Evolutionary conservation across 768 basidiomycete genomes (phyloP).

Genomic region (Lanmaoa pseudosensibilis): DNA sequence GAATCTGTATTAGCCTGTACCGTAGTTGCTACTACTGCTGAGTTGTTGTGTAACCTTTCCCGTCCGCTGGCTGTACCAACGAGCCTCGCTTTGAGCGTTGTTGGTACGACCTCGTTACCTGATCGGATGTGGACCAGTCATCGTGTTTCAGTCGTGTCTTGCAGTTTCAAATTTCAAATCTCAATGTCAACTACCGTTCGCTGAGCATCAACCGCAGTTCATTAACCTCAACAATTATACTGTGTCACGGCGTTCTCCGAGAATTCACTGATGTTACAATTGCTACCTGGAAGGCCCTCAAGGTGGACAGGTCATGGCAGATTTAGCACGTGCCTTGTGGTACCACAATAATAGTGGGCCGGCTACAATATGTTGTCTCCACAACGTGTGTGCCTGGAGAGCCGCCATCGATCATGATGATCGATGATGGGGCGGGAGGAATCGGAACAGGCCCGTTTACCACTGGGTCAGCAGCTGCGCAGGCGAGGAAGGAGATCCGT

Average conservation of each 20-base stretch:
- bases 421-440: slow-evolving; percentile 13
- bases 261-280: not conserved
- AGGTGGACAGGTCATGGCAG: slow-evolving; percentile 1
- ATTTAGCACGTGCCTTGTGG: not conserved
- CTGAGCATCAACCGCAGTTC: not conserved
- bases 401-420: slow-evolving; percentile 11
- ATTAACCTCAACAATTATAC: not conserved
- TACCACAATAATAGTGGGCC: not conserved
- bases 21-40: not conserved
- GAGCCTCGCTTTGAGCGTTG: not conserved
- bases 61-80: not conserved
- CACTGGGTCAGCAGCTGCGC: not conserved
- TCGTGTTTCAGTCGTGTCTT: slow-evolving; percentile 1
- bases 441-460: slow-evolving; percentile 5
- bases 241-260: slow-evolving; percentile 12
- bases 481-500: slow-evolving; percentile 5
- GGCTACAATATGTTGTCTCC: not conserved
- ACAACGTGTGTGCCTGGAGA: slow-evolving; percentile 9
- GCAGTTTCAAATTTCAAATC: slow-evolving; percentile 14
- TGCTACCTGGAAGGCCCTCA: not conserved
- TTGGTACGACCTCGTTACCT: not conserved
- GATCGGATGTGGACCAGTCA: not conserved
- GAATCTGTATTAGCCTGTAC: not conserved
- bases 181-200: not conserved
- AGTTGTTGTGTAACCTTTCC: not conserved